A percentile compares a stretch with the other conserved stretches of the same genome.
These are phyloP conservation scores for Chrysanthemum makinoi DNA, from an alignment of 129 eudicot species.

Conservation along the genomic window DNA sequence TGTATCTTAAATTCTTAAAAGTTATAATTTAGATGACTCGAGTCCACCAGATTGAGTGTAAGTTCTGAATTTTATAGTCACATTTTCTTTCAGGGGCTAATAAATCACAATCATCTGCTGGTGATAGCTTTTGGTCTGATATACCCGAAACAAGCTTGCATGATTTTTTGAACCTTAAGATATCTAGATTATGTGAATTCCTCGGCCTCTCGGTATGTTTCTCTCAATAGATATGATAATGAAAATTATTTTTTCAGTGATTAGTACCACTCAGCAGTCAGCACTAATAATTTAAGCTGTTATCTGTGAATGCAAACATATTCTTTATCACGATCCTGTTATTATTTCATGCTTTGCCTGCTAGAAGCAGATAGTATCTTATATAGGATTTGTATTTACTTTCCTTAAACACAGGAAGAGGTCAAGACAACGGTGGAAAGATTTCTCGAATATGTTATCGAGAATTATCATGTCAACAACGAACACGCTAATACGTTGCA, in stretches of 20 bases:
- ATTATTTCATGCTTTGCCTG: not conserved
- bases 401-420: slow-evolving; percentile 59
- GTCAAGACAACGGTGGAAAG: slow-evolving; percentile 38
- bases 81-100: slow-evolving; percentile 36
- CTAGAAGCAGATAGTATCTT: slow-evolving; percentile 7
- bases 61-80: slow-evolving; percentile 16
- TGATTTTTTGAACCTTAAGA: slow-evolving; percentile 37
- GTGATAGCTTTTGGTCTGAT: not conserved
- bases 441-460: slow-evolving; percentile 63
- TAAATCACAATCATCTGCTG: slow-evolving; percentile 25
- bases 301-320: too few relatives aligned
- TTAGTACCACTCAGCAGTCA: not conserved
- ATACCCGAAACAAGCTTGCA: slow-evolving; percentile 32
- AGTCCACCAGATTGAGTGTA: not conserved
- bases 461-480: slow-evolving; percentile 57
- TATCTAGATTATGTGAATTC: slow-evolving; percentile 50
- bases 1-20: not conserved
- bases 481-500: slow-evolving; percentile 54
- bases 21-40: not conserved
- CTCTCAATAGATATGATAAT: slow-evolving; percentile 9
- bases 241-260: not conserved
- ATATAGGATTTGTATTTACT: slow-evolving; percentile 9
- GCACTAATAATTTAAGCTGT: not conserved
- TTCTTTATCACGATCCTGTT: too few relatives aligned
- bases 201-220: slow-evolving; percentile 60